Evolutionary conservation across 345 rosid species (phyloP).

Genomic region (Lagerstroemia speciosa): DNA sequence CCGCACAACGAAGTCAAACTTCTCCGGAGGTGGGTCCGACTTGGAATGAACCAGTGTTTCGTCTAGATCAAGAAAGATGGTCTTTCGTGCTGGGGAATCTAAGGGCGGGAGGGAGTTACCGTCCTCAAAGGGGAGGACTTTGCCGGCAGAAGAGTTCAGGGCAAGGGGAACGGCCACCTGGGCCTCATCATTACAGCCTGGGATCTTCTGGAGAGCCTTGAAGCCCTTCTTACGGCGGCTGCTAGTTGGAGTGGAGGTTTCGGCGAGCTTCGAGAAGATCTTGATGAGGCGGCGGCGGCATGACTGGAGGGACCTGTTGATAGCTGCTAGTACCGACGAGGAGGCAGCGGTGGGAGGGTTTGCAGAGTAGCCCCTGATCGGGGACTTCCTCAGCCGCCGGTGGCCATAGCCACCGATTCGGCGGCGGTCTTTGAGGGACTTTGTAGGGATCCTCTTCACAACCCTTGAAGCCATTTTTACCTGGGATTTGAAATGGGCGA

Average conservation of each 20-base stretch:
- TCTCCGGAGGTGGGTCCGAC: slow-evolving; percentile 50
- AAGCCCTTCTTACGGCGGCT: slow-evolving; percentile 39
- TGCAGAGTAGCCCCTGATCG: slow-evolving; percentile 9
- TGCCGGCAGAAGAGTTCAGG: slow-evolving; percentile 17
- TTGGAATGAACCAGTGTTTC: slow-evolving; percentile 78
- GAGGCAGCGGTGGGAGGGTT: slow-evolving; percentile 13
- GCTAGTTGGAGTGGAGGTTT: slow-evolving; percentile 28
- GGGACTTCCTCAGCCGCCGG: slow-evolving; percentile 31
- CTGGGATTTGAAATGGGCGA: not conserved
- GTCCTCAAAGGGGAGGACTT: slow-evolving; percentile 18
- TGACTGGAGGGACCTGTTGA: slow-evolving; percentile 49
- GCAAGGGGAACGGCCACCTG: not conserved
- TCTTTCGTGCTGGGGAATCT: slow-evolving; percentile 29
- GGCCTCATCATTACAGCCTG: slow-evolving; percentile 2
- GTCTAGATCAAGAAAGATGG: slow-evolving; percentile 83
- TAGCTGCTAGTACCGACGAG: slow-evolving; percentile 38
- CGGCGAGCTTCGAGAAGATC: slow-evolving; percentile 50
- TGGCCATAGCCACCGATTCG: slow-evolving; percentile 18
- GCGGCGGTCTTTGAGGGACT: slow-evolving; percentile 31
- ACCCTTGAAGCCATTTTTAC: slow-evolving; percentile 50
- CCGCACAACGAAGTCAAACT: slow-evolving; percentile 54
- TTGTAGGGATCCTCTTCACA: slow-evolving; percentile 33
- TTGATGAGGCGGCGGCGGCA: slow-evolving; percentile 56
- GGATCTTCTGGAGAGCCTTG: slow-evolving; percentile 30
- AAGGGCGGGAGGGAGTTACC: slow-evolving; percentile 30